These are phyloP conservation scores for Pythium plurisporium DNA, from an alignment of 352 stramenopile genomes.

Conservation along the genomic window DNA sequence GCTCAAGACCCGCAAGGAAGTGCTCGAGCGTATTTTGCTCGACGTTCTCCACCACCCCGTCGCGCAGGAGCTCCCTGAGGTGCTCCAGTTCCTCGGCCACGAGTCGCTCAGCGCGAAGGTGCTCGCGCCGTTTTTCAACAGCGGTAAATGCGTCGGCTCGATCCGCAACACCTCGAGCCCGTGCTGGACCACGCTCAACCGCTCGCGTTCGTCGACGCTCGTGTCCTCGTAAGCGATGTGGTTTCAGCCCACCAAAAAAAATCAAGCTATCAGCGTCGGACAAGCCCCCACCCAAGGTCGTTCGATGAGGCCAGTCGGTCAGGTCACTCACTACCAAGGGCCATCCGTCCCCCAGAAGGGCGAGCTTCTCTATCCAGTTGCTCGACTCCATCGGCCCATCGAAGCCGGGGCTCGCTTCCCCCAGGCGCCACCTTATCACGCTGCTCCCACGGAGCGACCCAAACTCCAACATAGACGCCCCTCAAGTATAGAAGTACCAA, in stretches of 20 bases:
- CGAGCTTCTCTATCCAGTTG: no score
- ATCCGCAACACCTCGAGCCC: conserved; percentile 69
- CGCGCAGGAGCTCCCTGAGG: conserved; percentile 63
- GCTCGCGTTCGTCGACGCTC: conserved; percentile 28
- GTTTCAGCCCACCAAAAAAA: not conserved
- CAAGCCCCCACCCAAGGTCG: no score
- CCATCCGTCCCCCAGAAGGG: no score
- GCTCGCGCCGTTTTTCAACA: conserved; percentile 38
- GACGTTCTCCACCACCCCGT: conserved; percentile 52
- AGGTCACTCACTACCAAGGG: no score
- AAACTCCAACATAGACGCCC: conserved; percentile 7
- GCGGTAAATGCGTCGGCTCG: conserved; percentile 54
- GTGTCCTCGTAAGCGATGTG: conserved; percentile 19
- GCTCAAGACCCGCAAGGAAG: conserved; percentile 55
- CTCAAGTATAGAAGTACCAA: conserved; percentile 18
- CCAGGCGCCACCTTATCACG: not conserved
- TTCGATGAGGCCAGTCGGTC: no score
- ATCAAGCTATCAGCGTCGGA: no score
- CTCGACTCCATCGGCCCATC: not conserved
- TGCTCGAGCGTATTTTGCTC: conserved; percentile 48
- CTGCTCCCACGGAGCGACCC: not conserved
- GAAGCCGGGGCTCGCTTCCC: not conserved
- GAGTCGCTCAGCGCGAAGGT: conserved; percentile 46
- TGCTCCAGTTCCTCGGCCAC: conserved; percentile 60
- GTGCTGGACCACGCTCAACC: conserved; percentile 46